Percentiles rank a stretch among this genome's conserved stretches.
These are phyloP conservation scores for Prunus kanzakura DNA, from an alignment of 306 rosid species.

Conservation along the genomic window DNA sequence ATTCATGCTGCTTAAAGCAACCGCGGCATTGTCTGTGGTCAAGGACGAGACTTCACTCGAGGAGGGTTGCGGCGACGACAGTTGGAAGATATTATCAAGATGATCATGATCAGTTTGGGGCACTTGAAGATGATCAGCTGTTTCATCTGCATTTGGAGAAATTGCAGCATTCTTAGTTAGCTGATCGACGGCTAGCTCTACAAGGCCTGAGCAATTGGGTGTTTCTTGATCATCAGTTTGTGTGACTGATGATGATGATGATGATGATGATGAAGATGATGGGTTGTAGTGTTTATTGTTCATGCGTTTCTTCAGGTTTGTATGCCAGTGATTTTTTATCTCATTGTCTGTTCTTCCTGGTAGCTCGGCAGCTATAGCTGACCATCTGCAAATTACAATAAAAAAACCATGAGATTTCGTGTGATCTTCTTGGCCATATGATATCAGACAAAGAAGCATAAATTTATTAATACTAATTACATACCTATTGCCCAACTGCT, in stretches of 20 bases:
- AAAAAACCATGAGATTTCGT: background rate
- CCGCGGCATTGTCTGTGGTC: background rate
- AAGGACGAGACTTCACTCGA: slow-evolving; percentile 22
- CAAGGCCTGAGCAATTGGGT: slow-evolving; percentile 17
- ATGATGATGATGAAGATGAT: background rate
- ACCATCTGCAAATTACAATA: slow-evolving; percentile 48
- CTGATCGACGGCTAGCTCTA: background rate
- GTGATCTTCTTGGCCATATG: background rate
- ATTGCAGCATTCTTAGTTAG: background rate
- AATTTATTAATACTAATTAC: background rate
- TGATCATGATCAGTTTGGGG: background rate
- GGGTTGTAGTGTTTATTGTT: background rate
- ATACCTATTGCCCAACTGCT: slow-evolving; percentile 49
- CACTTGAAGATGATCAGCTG: background rate
- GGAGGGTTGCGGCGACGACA: slow-evolving; percentile 10
- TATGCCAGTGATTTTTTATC: slow-evolving; percentile 71
- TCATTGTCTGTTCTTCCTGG: slow-evolving; percentile 83
- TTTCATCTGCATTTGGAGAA: background rate
- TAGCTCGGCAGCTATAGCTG: slow-evolving; percentile 55
- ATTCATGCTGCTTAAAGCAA: background rate
- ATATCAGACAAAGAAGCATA: background rate
- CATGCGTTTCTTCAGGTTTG: slow-evolving; percentile 47
- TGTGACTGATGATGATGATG: background rate
- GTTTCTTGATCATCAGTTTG: background rate
- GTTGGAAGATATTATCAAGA: slow-evolving; percentile 1